These are phyloP conservation scores for Amanita molliuscula DNA, from an alignment of 768 basidiomycete genomes.

Conservation along the genomic window DNA sequence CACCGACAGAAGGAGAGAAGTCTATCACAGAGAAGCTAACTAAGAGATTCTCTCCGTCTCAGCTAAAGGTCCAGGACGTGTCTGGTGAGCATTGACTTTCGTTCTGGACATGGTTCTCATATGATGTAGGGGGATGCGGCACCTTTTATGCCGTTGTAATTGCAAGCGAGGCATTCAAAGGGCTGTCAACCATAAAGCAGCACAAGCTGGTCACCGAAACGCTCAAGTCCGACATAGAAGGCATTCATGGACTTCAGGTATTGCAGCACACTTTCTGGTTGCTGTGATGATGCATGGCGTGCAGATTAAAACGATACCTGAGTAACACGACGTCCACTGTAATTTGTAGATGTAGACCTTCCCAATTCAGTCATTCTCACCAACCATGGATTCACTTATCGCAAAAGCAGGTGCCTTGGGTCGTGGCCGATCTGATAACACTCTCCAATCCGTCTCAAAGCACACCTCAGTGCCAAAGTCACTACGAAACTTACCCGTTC, in stretches of 20 bases:
- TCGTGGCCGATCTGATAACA: slow-evolving; percentile 30
- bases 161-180: slow-evolving; percentile 77
- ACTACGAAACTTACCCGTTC: slow-evolving; percentile 38
- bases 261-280: not conserved
- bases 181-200: slow-evolving; percentile 82
- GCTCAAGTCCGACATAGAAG: slow-evolving; percentile 81
- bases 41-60: slow-evolving; percentile 66
- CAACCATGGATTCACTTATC: slow-evolving; percentile 59
- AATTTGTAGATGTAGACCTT: not conserved
- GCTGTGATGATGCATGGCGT: not conserved
- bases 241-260: slow-evolving; percentile 92
- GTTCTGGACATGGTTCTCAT: not conserved
- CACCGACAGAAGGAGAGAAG: slow-evolving; percentile 52
- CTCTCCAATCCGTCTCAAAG: slow-evolving; percentile 43
- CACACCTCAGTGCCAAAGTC: slow-evolving; percentile 62
- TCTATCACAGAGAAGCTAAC: slow-evolving; percentile 64
- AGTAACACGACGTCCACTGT: slow-evolving; percentile 6
- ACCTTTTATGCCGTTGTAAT: slow-evolving; percentile 91
- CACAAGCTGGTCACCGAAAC: slow-evolving; percentile 82
- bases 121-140: slow-evolving; percentile 80
- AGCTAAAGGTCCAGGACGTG: slow-evolving; percentile 85
- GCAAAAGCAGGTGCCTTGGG: slow-evolving; percentile 55
- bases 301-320: slow-evolving; percentile 32
- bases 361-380: not conserved
- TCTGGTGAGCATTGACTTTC: slow-evolving; percentile 52